phyloP scores from a whole-genome alignment of 129 eudicot genomes.

The Lactuca sativa region DNA sequence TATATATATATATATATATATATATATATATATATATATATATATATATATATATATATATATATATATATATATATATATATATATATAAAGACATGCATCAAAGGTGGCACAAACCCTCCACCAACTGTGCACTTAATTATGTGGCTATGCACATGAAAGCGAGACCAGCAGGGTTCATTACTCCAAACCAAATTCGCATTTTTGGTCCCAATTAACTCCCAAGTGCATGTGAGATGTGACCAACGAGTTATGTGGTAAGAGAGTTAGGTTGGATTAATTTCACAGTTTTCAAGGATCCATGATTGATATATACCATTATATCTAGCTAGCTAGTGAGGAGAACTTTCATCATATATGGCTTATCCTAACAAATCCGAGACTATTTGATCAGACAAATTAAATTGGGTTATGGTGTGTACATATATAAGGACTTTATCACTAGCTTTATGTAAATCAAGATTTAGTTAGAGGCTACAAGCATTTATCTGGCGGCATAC shows the following conservation, averaged over 20 bases:
- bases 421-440: too few species aligned
- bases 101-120: neutral
- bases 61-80: too few species aligned
- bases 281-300: too few species aligned
- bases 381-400: neutral
- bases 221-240: neutral
- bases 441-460: neutral
- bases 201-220: neutral
- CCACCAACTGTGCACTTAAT: neutral
- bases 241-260: neutral
- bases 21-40: too few species aligned
- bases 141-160: neutral
- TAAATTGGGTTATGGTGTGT: too few species aligned
- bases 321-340: neutral
- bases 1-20: too few species aligned
- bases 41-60: too few species aligned
- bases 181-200: too few species aligned
- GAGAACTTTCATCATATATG: neutral
- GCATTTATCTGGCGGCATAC: neutral
- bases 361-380: neutral
- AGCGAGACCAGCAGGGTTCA: neutral
- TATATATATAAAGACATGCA: neutral
- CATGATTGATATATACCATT: too few species aligned
- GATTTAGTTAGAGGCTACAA: neutral
- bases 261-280: neutral